Base-by-base conservation (phyloP, 352 stramenopile species). In the Phytophthora quininea region DNA sequence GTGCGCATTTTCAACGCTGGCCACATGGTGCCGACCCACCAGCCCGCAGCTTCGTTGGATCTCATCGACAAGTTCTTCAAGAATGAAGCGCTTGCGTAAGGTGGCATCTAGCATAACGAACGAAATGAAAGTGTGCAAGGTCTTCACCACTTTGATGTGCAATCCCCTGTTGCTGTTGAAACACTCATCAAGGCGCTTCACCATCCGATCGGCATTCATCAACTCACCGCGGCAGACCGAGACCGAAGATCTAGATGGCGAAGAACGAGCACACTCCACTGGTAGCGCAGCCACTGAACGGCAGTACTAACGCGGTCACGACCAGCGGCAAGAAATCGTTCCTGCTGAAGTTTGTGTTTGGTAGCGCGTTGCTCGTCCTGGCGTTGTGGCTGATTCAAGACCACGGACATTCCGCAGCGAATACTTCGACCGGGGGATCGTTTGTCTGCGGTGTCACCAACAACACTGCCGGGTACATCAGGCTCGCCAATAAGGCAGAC, bases 21-120 rank as follows among this genome's bases (percentile, higher is more conserved):
- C 15, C 81, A 89, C 66, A 84, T 87, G 77, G 80, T 84, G n/a
- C 73, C 80, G 4, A 80, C 67, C 24, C 74, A 86, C 29, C 75
- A 88, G 30, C 79, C 77, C n/a, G 64, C 57, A 9, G 77, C 60
- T n/a, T 62, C 75, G n/a, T 64, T 84, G 40, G 71, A 78, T 33
- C 71, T 88, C 62, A 76, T 88, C 48, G 74, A 82, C 48, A 67
- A 67, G 24, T 89, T 89, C 72, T 85, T 91, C 45, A 73, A 74
- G 54, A 83, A 89, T 56, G 63, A 64, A 50, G 48, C 40, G 24
- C 42, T 71, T 19, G 57, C 51, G 27, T 67, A 60, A 48, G 30
- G 29, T 9, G 40, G 15, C 6, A 47, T 11, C 31, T 31, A 47
- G 11, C 33, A 30, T 42, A 15, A 30, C 11, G 6, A 48, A 58